These are phyloP conservation scores for Metschnikowia dekortorum DNA, from an alignment of 805 yeast species.

Conservation along the genomic window DNA sequence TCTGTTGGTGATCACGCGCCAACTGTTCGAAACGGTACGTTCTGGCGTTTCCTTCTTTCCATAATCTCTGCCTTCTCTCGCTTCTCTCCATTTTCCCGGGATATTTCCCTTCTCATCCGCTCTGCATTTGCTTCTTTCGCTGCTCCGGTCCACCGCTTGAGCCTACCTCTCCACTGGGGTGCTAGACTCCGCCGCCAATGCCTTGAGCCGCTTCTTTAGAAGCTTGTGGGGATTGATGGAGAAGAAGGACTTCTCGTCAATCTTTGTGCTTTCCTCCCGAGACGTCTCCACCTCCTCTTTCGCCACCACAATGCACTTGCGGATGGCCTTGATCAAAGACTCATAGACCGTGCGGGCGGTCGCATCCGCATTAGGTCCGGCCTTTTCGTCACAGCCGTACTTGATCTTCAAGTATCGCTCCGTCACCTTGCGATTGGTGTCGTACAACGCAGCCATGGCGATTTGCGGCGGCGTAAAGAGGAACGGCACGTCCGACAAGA, in stretches of 20 bases:
- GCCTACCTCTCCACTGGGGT: no score
- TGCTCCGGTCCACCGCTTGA: no score
- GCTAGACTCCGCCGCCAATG: slow-evolving; percentile 2
- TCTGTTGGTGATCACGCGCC: no score
- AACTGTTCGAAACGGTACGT: no score
- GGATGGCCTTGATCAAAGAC: slow-evolving; percentile 41
- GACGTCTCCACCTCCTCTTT: slow-evolving; percentile 41
- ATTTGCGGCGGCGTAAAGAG: slow-evolving; percentile 92
- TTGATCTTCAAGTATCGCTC: slow-evolving; percentile 65
- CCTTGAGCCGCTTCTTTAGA: slow-evolving; percentile 41
- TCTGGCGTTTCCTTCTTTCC: no score
- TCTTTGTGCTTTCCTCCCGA: slow-evolving; percentile 56
- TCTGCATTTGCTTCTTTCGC: no score
- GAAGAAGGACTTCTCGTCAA: slow-evolving; percentile 61
- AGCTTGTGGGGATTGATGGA: slow-evolving; percentile 55
- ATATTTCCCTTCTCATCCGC: no score
- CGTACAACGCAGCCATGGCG: slow-evolving; percentile 79
- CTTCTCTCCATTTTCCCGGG: no score
- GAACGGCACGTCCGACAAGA: slow-evolving; percentile 69
- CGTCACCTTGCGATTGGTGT: slow-evolving; percentile 58
- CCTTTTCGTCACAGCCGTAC: slow-evolving; percentile 20
- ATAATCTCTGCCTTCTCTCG: no score
- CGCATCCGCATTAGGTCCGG: neutral
- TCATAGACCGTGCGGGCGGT: slow-evolving; percentile 28
- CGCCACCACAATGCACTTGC: slow-evolving; percentile 46